These are phyloP conservation scores for Lachancea thermotolerans DNA, from an alignment of 805 yeast species.

Conservation along the genomic window DNA sequence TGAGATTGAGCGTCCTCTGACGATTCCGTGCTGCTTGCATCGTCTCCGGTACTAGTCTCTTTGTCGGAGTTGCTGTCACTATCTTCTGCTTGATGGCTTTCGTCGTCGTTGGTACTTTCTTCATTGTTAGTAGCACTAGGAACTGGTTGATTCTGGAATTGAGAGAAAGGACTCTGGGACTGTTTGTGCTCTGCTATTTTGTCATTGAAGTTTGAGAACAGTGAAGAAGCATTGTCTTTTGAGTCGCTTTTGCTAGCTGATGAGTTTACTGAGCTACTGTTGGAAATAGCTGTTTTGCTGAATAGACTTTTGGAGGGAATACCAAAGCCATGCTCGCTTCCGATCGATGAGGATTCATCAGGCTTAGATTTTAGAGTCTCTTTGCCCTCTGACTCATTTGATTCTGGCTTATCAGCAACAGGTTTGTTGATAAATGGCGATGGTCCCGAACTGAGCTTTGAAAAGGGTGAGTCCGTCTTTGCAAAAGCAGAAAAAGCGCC, in stretches of 20 bases:
- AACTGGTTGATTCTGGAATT: not conserved
- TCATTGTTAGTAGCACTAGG: not conserved
- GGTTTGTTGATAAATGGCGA: no score
- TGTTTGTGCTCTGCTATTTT: not conserved
- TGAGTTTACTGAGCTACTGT: not conserved
- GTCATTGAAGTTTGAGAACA: not conserved
- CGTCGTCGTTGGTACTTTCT: not conserved
- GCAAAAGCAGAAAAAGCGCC: conserved; percentile 6
- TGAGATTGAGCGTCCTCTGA: no score
- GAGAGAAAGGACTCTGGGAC: conserved; percentile 1
- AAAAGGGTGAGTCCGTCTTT: not conserved
- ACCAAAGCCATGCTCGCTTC: not conserved
- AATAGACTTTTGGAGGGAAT: not conserved
- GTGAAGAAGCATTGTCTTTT: no score
- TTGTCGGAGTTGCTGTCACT: not conserved
- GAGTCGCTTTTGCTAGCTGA: not conserved
- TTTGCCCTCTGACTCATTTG: no score
- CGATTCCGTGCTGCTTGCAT: no score
- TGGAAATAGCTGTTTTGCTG: not conserved
- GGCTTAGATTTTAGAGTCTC: no score
- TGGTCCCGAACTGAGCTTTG: not conserved
- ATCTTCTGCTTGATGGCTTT: not conserved
- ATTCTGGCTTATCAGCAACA: no score
- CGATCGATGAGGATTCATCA: not conserved
- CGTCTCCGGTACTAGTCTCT: not conserved